phyloP scores from a whole-genome alignment of 2,329 filamentous ascomycete genomes.

The Calonectria honghensis region DNA sequence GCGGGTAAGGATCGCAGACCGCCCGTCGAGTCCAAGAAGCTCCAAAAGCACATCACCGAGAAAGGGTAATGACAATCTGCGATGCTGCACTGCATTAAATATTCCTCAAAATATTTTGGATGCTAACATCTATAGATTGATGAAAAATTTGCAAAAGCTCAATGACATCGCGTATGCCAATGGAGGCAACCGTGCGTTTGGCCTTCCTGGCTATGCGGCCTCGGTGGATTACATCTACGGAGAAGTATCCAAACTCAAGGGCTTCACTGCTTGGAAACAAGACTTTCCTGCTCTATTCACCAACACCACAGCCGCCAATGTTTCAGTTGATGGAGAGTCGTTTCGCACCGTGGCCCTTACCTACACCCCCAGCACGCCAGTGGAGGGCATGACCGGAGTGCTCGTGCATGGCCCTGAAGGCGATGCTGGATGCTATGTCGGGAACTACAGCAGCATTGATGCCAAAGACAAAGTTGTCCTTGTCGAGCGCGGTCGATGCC shows the following conservation, averaged over 20 bases:
- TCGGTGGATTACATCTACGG: constrained; percentile 58
- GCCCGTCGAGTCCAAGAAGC: constrained; percentile 48
- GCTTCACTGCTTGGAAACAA: constrained; percentile 56
- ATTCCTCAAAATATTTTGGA: accelerated
- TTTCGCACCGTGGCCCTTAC: constrained; percentile 56
- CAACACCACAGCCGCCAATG: constrained; percentile 48
- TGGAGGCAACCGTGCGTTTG: constrained; percentile 58
- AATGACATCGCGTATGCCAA: constrained; percentile 58
- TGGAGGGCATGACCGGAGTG: constrained; percentile 54
- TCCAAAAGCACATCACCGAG: constrained; percentile 52
- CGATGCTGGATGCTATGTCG: constrained; percentile 49
- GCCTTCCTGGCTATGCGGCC: constrained; percentile 58
- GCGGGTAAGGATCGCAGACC: constrained; percentile 48
- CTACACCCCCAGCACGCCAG: constrained; percentile 57
- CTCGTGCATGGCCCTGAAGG: constrained; percentile 56
- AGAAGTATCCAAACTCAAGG: constrained; percentile 54
- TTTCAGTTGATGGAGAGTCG: constrained; percentile 52
- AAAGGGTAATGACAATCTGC: constrained; percentile 44
- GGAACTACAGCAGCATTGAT: constrained; percentile 53
- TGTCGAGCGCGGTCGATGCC: constrained; percentile 57
- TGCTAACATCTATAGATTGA: constrained; percentile 43
- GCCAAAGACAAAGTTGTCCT: constrained; percentile 58
- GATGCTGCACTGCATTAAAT: not conserved
- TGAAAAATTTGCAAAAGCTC: constrained; percentile 54
- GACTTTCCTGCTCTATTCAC: constrained; percentile 56